Evolutionary conservation across 176 grass and related monocot species (phyloP).

Genomic region (Musa schizocarpa): DNA sequence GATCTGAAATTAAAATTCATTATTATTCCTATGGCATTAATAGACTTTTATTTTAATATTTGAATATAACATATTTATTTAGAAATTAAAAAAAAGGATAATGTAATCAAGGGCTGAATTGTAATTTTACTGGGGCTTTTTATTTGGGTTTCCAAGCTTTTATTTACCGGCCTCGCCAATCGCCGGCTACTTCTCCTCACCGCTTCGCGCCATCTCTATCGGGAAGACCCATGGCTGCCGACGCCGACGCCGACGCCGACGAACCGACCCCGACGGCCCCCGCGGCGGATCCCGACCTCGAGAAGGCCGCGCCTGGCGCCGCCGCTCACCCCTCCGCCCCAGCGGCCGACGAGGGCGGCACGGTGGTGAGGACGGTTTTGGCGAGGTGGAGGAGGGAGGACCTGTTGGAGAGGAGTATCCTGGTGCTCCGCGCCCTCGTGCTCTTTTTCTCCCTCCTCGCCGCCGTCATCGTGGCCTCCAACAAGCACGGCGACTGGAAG

Average conservation of each 20-base stretch:
- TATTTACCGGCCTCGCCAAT: too few relatives aligned
- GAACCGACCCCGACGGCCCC: not conserved
- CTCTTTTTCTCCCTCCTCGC: constrained; percentile 39
- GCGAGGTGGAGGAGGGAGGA: constrained; percentile 14
- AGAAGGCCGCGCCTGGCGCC: not conserved
- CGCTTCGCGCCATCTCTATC: too few relatives aligned
- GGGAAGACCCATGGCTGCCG: not conserved
- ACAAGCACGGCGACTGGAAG: constrained; percentile 69
- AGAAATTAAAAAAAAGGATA: too few relatives aligned
- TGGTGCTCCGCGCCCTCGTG: constrained; percentile 38
- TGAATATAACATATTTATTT: too few relatives aligned
- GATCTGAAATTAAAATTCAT: too few relatives aligned
- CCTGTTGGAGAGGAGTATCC: constrained; percentile 19
- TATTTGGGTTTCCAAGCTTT: too few relatives aligned
- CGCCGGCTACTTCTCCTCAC: not conserved
- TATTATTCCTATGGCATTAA: too few relatives aligned
- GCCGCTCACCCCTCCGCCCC: not conserved
- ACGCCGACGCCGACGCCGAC: not conserved
- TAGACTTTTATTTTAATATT: too few relatives aligned
- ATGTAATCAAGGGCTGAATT: too few relatives aligned
- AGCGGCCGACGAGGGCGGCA: constrained; percentile 1
- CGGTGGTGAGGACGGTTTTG: constrained; percentile 11
- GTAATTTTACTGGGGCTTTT: too few relatives aligned
- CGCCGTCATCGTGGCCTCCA: constrained; percentile 40
- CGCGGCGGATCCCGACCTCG: not conserved